These are phyloP conservation scores for Suillus subluteus DNA, from an alignment of 768 basidiomycete species.

Conservation along the genomic window DNA sequence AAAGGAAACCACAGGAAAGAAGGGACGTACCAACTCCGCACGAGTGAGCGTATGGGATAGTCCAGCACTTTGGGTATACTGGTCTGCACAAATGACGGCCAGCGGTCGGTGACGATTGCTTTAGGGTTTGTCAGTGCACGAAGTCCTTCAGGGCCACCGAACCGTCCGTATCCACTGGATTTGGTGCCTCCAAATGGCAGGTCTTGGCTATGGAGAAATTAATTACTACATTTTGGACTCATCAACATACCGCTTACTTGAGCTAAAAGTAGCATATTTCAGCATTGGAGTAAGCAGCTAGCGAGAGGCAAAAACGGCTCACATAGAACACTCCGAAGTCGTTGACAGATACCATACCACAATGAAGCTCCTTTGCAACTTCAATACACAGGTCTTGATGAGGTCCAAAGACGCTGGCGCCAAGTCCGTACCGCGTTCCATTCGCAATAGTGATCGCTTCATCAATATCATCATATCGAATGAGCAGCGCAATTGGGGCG, in stretches of 20 bases:
- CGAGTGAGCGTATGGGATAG: slow-evolving; percentile 79
- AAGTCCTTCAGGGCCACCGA: slow-evolving; percentile 94
- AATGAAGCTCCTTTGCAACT: slow-evolving; percentile 82
- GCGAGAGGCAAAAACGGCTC: slow-evolving; percentile 32
- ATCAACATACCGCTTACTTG: slow-evolving; percentile 53
- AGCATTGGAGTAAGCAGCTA: slow-evolving; percentile 19
- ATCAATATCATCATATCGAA: slow-evolving; percentile 81
- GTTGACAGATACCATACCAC: slow-evolving; percentile 97
- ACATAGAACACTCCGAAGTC: slow-evolving; percentile 92
- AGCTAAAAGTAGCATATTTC: slow-evolving; percentile 44
- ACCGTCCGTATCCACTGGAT: slow-evolving; percentile 90
- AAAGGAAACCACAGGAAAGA: not conserved
- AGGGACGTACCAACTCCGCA: slow-evolving; percentile 69
- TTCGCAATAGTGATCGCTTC: slow-evolving; percentile 91
- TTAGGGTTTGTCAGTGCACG: slow-evolving; percentile 88
- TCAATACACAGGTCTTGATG: slow-evolving; percentile 76
- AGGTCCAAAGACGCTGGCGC: slow-evolving; percentile 93
- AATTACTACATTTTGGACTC: slow-evolving; percentile 9
- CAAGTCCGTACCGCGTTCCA: slow-evolving; percentile 85
- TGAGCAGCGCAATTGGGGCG: slow-evolving; percentile 87
- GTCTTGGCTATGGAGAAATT: slow-evolving; percentile 63
- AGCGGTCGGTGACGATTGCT: slow-evolving; percentile 83
- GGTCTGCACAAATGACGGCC: slow-evolving; percentile 84
- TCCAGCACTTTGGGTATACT: slow-evolving; percentile 84
- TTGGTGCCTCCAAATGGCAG: slow-evolving; percentile 96